These are phyloP conservation scores for Coniochaeta hoffmannii DNA, from an alignment of 2,329 filamentous ascomycete species.

Conservation along the genomic window DNA sequence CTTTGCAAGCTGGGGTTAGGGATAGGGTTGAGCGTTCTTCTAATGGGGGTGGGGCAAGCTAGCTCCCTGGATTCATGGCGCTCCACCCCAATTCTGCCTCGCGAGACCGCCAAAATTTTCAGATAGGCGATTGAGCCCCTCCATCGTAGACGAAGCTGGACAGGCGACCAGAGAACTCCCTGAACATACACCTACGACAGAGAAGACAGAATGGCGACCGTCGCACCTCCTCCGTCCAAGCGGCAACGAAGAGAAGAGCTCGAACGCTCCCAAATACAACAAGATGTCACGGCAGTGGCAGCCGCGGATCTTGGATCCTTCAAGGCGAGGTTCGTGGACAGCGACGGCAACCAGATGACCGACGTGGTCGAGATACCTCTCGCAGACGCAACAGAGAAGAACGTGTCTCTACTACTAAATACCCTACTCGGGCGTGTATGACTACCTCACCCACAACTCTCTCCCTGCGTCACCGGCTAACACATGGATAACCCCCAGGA, in stretches of 20 bases:
- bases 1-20: too few species aligned
- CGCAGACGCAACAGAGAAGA: slow-evolving; percentile 79
- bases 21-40: too few species aligned
- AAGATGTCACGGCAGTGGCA: slow-evolving; percentile 63
- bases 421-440: slow-evolving; percentile 69
- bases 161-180: neutral
- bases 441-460: slow-evolving; percentile 4
- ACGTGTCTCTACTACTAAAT: slow-evolving; percentile 81
- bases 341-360: slow-evolving; percentile 64
- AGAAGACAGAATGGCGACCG: slow-evolving; percentile 21
- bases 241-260: slow-evolving; percentile 71
- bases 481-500: slow-evolving; percentile 27
- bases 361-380: slow-evolving; percentile 69
- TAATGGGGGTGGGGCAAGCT: too few species aligned
- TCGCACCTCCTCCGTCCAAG: slow-evolving; percentile 44
- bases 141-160: neutral
- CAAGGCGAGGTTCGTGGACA: slow-evolving; percentile 82
- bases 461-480: neutral
- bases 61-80: neutral
- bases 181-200: neutral
- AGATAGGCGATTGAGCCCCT: neutral
- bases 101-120: slow-evolving; percentile 19
- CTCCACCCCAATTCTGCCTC: slow-evolving; percentile 11
- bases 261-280: slow-evolving; percentile 65
- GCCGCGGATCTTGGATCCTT: slow-evolving; percentile 67